Evolutionary conservation across 495 filamentous ascomycete genomes (phyloP), one percentile per base, ranked within the genome.

Genomic region (Elasticomyces elasticus): DNA sequence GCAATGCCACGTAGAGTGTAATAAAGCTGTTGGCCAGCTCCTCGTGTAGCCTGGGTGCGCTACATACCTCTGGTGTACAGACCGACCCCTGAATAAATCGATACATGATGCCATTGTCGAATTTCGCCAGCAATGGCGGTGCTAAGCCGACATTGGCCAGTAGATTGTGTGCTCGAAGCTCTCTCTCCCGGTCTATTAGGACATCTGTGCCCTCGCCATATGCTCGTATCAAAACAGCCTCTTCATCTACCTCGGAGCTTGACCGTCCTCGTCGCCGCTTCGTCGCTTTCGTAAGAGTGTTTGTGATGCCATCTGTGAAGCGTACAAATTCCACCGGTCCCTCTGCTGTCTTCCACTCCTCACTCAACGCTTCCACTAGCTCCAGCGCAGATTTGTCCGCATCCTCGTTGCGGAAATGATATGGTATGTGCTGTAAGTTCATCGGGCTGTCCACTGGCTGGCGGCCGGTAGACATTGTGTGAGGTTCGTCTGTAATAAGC

Each of bases 301-400:
- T 98, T 42, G 92, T 98, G 68, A 98, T 98, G 60, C 92, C 92
- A 65, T 98, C 92, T 25, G 87, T 98, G 73, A 97, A 98, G 43
- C 83, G 80, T 45, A 88, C 76, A 61, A 97, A 87, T 66, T 90
- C 85, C 56, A 98, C 78, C n/a, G 82, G 80, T 51, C 86, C 88
- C 47, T 76, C 79, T 0, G 76, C 70, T 17, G 78, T 74, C 55
- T 83, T 77, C 92, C 92, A 98, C 61, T 91, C 79, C 6, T 88
- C 94, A 42, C 82, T 79, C 33, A 96, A 74, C 20, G 87, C 78
- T 49, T 90, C 75, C 62, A 95, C 80, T 31, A 97, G 80, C 35
- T 60, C 40, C 9, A 54, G 44, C 7, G 61, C 63, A 7, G 60
- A 62, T 13, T 51, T 49, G 19, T 65, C 60, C 1, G 56, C 52